Evolutionary conservation across 441 rosid genomes (phyloP), one percentile per base, ranked within the genome.

Genomic region (Pelargonium australe): DNA sequence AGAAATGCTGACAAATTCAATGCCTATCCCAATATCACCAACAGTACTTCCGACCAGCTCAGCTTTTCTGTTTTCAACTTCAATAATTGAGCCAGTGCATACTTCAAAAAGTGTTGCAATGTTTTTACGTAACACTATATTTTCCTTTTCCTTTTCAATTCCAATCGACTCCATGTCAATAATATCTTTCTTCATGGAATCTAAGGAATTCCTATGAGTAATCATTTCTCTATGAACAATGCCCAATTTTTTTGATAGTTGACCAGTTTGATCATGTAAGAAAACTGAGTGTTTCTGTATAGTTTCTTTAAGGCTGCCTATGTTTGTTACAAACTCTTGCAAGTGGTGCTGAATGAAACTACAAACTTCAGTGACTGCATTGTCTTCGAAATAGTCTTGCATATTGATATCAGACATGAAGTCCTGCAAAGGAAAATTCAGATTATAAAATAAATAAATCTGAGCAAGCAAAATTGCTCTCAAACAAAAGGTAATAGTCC

Each of bases 71-170:
- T 80, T 89, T 72, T 85, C 95, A 74, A 94, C 88, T 85, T 93
- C 99, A 72, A 72, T 67, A 70, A 90, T 70, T 44, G 84, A 79
- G 77, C 77, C 81, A 72, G 81, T 77, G 80, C 93, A 87, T 51
- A 91, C 92, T 73, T 90, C 92, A 77, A 81, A 81, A 70, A 96
- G 97, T 75, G 87, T 75, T 68, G 80, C 72, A 68, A 85, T 72
- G 75, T 79, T 90, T 76, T 80, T 81, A 72, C 73, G 83, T 84
- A 91, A 43, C 45, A 68, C 72, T 69, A 73, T 68, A 80, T 79
- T 81, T 79, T 91, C 97, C 73, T 49, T 78, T 53, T 85, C 91
- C 51, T 80, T 87, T 69, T 85, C 88, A 47, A 79, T 78, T 72
- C 78, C 87, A 64, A 53, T 60, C 34, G 85, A 87, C 78, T 85